These are phyloP conservation scores for Arthromyces matolae DNA, from an alignment of 768 basidiomycete species.

Conservation along the genomic window DNA sequence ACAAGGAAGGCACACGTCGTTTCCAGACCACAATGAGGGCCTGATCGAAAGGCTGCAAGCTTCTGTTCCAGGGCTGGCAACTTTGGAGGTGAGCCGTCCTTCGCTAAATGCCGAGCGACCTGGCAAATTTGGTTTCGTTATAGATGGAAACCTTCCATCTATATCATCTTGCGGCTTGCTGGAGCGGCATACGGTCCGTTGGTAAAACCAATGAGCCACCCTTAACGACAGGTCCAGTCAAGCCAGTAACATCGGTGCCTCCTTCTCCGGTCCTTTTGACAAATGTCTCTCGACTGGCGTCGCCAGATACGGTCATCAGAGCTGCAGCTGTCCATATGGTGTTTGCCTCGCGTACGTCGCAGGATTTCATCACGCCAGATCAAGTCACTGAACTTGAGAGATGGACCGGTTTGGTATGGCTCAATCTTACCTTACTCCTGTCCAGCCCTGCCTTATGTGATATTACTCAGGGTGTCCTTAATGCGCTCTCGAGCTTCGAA, in stretches of 20 bases:
- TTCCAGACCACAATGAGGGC: constrained; percentile 66
- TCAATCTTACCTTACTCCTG: constrained; percentile 5
- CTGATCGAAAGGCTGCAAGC: constrained; percentile 55
- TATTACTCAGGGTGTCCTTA: constrained; percentile 45
- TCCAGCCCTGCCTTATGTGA: constrained; percentile 4
- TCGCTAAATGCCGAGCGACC: neutral
- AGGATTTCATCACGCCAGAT: constrained; percentile 71
- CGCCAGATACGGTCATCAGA: constrained; percentile 44
- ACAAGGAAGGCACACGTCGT: constrained; percentile 79
- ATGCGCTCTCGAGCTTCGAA: constrained; percentile 46
- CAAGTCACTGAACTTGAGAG: constrained; percentile 56
- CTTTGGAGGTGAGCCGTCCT: constrained; percentile 57
- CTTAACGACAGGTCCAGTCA: constrained; percentile 41
- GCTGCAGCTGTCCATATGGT: constrained; percentile 83
- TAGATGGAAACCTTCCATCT: constrained; percentile 88
- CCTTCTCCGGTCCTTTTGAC: constrained; percentile 17
- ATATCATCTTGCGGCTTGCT: constrained; percentile 73
- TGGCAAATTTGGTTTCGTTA: neutral
- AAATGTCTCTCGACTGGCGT: constrained; percentile 18
- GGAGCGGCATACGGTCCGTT: constrained; percentile 38
- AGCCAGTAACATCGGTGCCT: constrained; percentile 32
- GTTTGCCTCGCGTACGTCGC: constrained; percentile 70
- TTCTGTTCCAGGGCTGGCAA: constrained; percentile 51
- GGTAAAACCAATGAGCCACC: constrained; percentile 33
- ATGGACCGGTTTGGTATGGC: constrained; percentile 51